Percentiles rank a stretch among this genome's conserved stretches.
Conservation (phyloP, 179 eudicot species). For the Amaranthus tricolor region DNA sequence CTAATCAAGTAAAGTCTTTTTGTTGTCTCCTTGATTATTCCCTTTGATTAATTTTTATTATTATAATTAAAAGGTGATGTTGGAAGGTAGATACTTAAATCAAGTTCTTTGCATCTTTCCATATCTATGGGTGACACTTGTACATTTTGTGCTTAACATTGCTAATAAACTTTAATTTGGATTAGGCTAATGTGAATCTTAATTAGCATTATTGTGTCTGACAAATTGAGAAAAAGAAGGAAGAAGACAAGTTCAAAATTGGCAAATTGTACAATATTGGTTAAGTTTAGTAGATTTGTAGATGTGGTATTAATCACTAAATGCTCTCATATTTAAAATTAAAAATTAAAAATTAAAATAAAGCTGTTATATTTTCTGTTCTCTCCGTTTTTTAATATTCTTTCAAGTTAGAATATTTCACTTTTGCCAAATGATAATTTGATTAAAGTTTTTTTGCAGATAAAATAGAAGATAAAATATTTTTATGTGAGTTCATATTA, state of each 20-base stretch:
- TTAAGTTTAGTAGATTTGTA: not conserved
- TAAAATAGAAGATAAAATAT: too few species aligned
- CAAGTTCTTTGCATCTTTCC: slow-evolving; percentile 13
- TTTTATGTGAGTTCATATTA: too few species aligned
- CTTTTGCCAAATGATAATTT: too few species aligned
- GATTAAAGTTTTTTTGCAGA: too few species aligned
- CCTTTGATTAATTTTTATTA: not conserved
- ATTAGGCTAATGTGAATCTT: slow-evolving; percentile 8
- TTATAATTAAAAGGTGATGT: not conserved
- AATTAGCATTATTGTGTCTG: not conserved
- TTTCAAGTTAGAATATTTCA: too few species aligned
- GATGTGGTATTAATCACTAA: not conserved
- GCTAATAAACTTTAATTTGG: not conserved
- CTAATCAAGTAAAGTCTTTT: slow-evolving; percentile 4
- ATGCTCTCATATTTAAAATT: too few species aligned
- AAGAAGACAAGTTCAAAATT: not conserved
- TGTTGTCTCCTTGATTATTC: not conserved
- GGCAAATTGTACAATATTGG: not conserved
- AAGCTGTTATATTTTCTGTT: too few species aligned
- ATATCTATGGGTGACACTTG: slow-evolving; percentile 12
- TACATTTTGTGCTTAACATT: not conserved
- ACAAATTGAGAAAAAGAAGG: not conserved
- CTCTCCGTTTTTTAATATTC: too few species aligned
- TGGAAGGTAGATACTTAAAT: slow-evolving; percentile 1
- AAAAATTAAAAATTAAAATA: too few species aligned